These are phyloP conservation scores for Agaricales sp. DNA, from an alignment of 1,284 basidiomycete species.

Conservation along the genomic window DNA sequence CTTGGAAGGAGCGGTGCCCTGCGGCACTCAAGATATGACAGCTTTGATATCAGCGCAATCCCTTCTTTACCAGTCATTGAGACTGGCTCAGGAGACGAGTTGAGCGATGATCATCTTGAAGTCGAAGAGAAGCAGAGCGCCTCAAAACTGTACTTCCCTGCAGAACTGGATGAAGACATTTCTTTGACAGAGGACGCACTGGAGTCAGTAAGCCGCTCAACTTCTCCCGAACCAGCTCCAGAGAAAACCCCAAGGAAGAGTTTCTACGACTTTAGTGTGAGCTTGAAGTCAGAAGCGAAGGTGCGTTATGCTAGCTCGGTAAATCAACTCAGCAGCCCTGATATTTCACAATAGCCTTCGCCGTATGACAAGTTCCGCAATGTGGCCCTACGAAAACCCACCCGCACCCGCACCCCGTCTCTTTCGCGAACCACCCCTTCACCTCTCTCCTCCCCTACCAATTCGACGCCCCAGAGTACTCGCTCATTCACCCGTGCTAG, in stretches of 20 bases:
- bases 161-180: conserved; percentile 26
- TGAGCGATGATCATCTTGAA: conserved; percentile 20
- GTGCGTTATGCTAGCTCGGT: conserved; percentile 24
- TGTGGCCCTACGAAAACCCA: conserved; percentile 43
- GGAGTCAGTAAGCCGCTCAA: conserved; percentile 44
- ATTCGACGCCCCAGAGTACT: conserved; percentile 55
- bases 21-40: conserved; percentile 19
- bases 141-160: conserved; percentile 37
- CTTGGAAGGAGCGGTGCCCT: neutral
- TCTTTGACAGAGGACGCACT: conserved; percentile 48
- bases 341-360: conserved; percentile 34
- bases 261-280: conserved; percentile 47
- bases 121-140: conserved; percentile 39
- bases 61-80: conserved; percentile 37
- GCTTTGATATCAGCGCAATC: conserved; percentile 52
- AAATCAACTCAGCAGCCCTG: conserved; percentile 2
- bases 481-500: conserved; percentile 30
- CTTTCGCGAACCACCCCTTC: conserved; percentile 57
- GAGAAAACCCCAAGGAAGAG: conserved; percentile 38
- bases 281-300: conserved; percentile 54
- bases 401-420: conserved; percentile 61
- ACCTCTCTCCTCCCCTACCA: conserved; percentile 43
- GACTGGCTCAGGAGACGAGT: conserved; percentile 13
- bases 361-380: conserved; percentile 60
- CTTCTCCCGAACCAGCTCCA: conserved; percentile 30